These are phyloP conservation scores for Russula foetens DNA, from an alignment of 768 basidiomycete species.

Conservation along the genomic window DNA sequence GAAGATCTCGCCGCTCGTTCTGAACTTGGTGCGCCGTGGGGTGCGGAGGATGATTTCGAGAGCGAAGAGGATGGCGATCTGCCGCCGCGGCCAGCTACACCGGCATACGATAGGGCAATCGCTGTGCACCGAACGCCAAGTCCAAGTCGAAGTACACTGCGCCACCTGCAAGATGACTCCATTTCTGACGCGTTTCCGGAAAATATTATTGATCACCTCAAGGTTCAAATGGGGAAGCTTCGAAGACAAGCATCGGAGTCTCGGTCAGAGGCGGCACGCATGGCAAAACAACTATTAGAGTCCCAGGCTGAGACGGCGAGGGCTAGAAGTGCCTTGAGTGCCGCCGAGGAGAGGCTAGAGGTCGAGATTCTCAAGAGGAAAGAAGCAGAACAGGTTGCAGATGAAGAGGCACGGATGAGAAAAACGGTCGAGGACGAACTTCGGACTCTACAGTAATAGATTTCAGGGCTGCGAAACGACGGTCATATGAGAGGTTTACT, in stretches of 20 bases:
- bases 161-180: background rate
- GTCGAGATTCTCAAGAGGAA: constrained; percentile 50
- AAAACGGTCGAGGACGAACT: constrained; percentile 44
- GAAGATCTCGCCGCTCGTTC: constrained; percentile 26
- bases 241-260: constrained; percentile 64
- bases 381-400: constrained; percentile 47
- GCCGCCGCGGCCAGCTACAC: constrained; percentile 5
- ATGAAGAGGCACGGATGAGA: constrained; percentile 41
- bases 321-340: constrained; percentile 44
- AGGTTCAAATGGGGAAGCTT: constrained; percentile 54
- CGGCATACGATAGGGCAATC: constrained; percentile 12
- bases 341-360: constrained; percentile 50
- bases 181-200: constrained; percentile 20
- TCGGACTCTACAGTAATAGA: constrained; percentile 25
- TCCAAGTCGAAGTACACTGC: constrained; percentile 1
- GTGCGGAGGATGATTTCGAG: constrained; percentile 40
- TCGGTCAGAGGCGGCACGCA: constrained; percentile 50
- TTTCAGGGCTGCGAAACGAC: background rate
- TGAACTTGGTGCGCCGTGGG: constrained; percentile 22
- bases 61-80: constrained; percentile 50
- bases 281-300: constrained; percentile 64
- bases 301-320: constrained; percentile 54
- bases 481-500: no score
- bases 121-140: background rate
- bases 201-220: constrained; percentile 50